These are phyloP conservation scores for Aspergillus arachidicola DNA, from an alignment of 2,329 filamentous ascomycete genomes.

Conservation along the genomic window DNA sequence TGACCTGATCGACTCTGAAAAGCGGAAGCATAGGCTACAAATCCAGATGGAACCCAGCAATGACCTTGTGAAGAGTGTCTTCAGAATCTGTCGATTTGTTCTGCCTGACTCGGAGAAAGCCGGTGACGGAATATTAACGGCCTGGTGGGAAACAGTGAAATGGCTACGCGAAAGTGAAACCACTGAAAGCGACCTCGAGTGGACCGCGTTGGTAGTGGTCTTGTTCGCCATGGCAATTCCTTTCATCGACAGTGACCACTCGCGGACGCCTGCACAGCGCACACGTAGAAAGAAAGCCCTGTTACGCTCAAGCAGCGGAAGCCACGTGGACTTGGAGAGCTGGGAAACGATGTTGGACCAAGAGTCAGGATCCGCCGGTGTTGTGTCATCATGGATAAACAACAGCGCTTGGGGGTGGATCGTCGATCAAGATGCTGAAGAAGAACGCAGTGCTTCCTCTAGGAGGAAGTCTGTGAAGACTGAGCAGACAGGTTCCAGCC, in stretches of 20 bases:
- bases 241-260: conserved; percentile 50
- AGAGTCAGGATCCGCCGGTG: conserved; percentile 45
- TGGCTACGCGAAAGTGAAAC: conserved; percentile 63
- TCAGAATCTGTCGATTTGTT: conserved; percentile 66
- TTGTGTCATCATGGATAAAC: conserved; percentile 54
- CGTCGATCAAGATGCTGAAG: conserved; percentile 56
- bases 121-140: conserved; percentile 64
- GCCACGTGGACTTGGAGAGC: conserved; percentile 45
- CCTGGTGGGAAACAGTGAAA: conserved; percentile 73
- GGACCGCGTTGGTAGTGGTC: conserved; percentile 68
- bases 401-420: conserved; percentile 73
- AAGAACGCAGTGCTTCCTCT: conserved; percentile 20
- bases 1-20: conserved; percentile 66
- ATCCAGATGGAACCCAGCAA: conserved; percentile 68
- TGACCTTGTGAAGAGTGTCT: conserved; percentile 61
- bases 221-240: conserved; percentile 66
- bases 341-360: conserved; percentile 54
- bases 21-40: conserved; percentile 65
- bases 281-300: conserved; percentile 46
- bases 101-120: conserved; percentile 59
- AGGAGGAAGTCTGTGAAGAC: conserved; percentile 22
- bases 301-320: conserved; percentile 54
- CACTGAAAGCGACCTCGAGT: conserved; percentile 60
- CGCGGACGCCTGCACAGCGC: conserved; percentile 35
- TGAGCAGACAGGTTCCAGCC: conserved; percentile 26